Percentiles rank a stretch among this genome's conserved stretches.
Evolutionary conservation across 2,329 filamentous ascomycete genomes (phyloP).

Genomic region (Xylaria multiplex): DNA sequence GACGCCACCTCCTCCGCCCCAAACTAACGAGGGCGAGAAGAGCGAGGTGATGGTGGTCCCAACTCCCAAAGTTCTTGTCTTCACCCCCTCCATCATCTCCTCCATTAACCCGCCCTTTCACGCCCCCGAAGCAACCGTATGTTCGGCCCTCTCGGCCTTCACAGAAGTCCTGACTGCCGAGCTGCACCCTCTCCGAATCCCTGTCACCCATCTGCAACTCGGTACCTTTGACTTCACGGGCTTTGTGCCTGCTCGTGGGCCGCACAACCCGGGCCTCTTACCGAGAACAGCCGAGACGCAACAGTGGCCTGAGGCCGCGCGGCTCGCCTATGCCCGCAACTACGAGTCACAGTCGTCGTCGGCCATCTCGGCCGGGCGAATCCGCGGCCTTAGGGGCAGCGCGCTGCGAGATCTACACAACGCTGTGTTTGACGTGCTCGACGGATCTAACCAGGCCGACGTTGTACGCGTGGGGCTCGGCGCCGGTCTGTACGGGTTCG

Average conservation of each 20-base stretch:
- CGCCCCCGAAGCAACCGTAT: conserved; percentile 86
- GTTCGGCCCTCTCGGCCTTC: conserved; percentile 86
- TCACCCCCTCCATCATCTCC: conserved; percentile 84
- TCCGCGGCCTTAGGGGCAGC: conserved; percentile 72
- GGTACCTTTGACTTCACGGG: conserved; percentile 88
- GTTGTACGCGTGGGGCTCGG: conserved; percentile 86
- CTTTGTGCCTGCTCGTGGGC: conserved; percentile 60
- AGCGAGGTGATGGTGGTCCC: conserved; percentile 50
- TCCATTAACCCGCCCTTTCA: conserved; percentile 83
- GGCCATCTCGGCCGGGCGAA: conserved; percentile 65
- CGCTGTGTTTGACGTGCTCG: conserved; percentile 89
- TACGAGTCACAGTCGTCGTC: conserved; percentile 66
- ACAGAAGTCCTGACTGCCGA: conserved; percentile 83
- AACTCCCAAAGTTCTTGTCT: conserved; percentile 76
- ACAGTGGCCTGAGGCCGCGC: conserved; percentile 70
- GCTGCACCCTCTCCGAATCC: conserved; percentile 77
- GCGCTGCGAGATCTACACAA: conserved; percentile 83
- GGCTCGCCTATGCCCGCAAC: conserved; percentile 70
- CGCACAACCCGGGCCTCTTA: conserved; percentile 51
- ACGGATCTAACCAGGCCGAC: conserved; percentile 67
- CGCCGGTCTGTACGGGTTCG: conserved; percentile 83
- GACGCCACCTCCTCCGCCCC: conserved; percentile 53
- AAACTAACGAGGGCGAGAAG: conserved; percentile 41
- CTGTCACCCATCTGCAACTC: conserved; percentile 87
- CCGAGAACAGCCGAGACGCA: conserved; percentile 62